Conservation (phyloP, 169 alveolate genomes). For the Cryptosporidium sp. region DNA sequence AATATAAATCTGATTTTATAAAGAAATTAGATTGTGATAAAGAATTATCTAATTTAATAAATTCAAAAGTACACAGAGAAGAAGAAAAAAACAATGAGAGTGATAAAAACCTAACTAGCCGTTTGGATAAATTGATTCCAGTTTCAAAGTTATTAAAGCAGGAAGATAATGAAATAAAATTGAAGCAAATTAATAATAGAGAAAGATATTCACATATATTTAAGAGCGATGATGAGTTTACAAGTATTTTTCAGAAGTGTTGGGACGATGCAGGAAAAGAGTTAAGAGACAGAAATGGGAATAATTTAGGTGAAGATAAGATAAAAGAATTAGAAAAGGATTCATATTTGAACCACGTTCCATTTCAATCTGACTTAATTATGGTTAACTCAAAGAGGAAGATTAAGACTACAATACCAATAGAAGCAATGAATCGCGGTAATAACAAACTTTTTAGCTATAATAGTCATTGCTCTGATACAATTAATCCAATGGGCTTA, state of each 20-base stretch:
- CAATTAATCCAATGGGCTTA: slow-evolving; percentile 47
- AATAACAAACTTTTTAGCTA: background rate
- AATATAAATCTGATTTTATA: background rate
- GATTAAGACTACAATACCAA: slow-evolving; percentile 60
- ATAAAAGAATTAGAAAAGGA: background rate
- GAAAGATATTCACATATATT: slow-evolving; percentile 8
- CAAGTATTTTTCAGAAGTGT: slow-evolving; percentile 12
- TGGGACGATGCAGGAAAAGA: slow-evolving; percentile 58
- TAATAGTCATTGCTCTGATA: background rate
- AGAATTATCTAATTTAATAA: background rate
- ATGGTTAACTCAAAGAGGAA: slow-evolving; percentile 9
- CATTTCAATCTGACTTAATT: slow-evolving; percentile 54
- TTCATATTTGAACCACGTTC: slow-evolving; percentile 11
- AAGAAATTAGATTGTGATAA: too few relatives aligned
- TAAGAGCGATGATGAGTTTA: slow-evolving; percentile 31
- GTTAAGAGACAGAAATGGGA: background rate
- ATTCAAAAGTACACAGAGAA: background rate
- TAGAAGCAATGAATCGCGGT: background rate
- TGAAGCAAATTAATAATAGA: slow-evolving; percentile 1
- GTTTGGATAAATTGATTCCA: slow-evolving; percentile 1
- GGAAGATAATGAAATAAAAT: background rate
- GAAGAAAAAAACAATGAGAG: background rate
- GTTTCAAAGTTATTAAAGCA: background rate
- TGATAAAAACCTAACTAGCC: background rate
- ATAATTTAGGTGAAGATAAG: background rate